Evolutionary conservation across 208 protist species (phyloP), one percentile per base, ranked within the genome.

Genomic region (Leishmania gerbilli): DNA sequence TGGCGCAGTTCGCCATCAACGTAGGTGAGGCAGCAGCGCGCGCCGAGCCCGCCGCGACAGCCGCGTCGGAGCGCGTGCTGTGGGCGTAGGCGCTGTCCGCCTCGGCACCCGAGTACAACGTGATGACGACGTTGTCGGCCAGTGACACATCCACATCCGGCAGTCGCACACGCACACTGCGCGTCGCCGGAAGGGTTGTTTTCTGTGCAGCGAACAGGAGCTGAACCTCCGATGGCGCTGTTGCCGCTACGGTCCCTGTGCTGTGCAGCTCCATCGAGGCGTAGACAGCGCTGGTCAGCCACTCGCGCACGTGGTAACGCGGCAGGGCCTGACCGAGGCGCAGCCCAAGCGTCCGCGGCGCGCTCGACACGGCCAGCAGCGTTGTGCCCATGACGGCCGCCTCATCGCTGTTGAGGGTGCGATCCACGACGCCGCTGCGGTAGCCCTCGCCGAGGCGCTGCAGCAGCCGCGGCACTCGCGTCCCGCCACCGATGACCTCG

Each of bases 401-500:
- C 86, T 98, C 95, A 76, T 98, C 94, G 40, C 90, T 88, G 82
- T 98, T 98, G 56, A 98, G 87, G 6, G 91, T 97, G 56, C 92
- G 90, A 34, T 95, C 91, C n/a, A 88, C 90, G 79, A 86, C 47
- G 19, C 84, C 83, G 51, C 65, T 69, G 17, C 83, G 76, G 34
- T 89, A 87, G 74, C 88, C 89, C 45, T 92, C 69, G 37, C 84
- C 77, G 40, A 98, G 86, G 19, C 79, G 84, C 31, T 89, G 81
- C 49, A 95, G 80, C 71, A 98, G 88, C 71, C 71, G 77, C 47
- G 95, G 95, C 86, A 97, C 94, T 56, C 95, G 92, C 19, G 93
- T 90, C 15, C 87, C 92, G 37, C 93, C 95, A 49, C 95, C 95
- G 77, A 97, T 87, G 31, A 97, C 84, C 81, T 98, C 94, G 58